A percentile compares a stretch with the other conserved stretches of the same genome.
Conservation (phyloP, 192 early-diverging fungal species). For the Thoreauomyces humboldtii region DNA sequence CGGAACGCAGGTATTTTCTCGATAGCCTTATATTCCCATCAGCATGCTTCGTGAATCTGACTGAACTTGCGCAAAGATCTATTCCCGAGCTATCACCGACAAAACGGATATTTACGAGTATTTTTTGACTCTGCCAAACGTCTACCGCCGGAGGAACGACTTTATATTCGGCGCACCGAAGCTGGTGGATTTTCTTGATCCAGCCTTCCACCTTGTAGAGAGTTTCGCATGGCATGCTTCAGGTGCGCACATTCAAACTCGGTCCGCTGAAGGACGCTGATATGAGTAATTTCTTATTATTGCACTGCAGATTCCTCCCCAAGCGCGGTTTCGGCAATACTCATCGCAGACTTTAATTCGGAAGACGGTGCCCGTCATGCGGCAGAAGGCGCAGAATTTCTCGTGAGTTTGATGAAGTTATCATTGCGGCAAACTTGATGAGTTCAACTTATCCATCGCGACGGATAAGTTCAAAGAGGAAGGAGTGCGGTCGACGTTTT, state of each 20-base stretch:
- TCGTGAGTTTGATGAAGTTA: too few species aligned
- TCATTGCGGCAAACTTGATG: too few species aligned
- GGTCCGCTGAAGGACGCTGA: too few species aligned
- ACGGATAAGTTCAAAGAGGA: too few species aligned
- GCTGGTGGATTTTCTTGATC: slow-evolving; percentile 12
- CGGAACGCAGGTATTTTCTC: slow-evolving; percentile 31
- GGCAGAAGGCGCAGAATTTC: too few species aligned
- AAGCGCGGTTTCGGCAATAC: slow-evolving; percentile 19
- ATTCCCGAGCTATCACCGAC: slow-evolving; percentile 51
- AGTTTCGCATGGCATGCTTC: slow-evolving; percentile 4
- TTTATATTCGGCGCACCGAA: slow-evolving; percentile 51
- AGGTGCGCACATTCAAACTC: too few species aligned
- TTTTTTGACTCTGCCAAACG: slow-evolving; percentile 62
- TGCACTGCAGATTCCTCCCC: neutral
- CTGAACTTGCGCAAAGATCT: too few species aligned
- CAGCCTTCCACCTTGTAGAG: neutral
- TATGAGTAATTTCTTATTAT: too few species aligned
- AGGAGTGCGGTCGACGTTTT: slow-evolving; percentile 13
- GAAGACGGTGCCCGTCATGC: slow-evolving; percentile 45
- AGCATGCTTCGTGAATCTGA: too few species aligned
- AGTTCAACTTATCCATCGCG: too few species aligned
- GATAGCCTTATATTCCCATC: too few species aligned
- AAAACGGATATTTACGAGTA: slow-evolving; percentile 65
- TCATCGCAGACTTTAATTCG: slow-evolving; percentile 36
- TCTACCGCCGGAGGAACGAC: slow-evolving; percentile 62